Evolutionary conservation across 2,329 filamentous ascomycete species (phyloP).

Genomic region (Colletotrichum musicola): DNA sequence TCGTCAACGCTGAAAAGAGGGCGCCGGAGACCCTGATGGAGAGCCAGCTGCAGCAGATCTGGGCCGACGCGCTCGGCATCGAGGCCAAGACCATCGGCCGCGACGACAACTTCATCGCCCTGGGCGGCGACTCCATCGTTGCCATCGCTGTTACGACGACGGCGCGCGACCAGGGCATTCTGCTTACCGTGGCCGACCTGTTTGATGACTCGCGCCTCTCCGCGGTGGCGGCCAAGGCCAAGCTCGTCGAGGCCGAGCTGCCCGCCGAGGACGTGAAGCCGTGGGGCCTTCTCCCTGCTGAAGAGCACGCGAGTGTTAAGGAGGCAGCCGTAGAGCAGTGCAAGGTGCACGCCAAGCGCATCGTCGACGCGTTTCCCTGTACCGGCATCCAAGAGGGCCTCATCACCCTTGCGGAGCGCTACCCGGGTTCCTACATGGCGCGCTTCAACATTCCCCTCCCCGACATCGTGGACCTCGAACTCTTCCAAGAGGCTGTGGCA

Average conservation of each 20-base stretch:
- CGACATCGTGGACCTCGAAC: neutral
- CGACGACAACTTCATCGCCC: conserved; percentile 61
- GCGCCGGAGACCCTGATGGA: conserved; percentile 20
- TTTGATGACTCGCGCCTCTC: neutral
- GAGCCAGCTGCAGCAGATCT: conserved; percentile 45
- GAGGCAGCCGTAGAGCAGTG: neutral
- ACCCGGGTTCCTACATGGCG: conserved; percentile 44
- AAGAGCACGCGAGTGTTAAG: too few relatives aligned
- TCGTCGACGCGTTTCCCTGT: conserved; percentile 54
- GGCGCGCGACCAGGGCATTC: neutral
- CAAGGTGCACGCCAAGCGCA: conserved; percentile 26
- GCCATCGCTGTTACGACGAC: conserved; percentile 59
- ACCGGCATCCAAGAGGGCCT: conserved; percentile 56
- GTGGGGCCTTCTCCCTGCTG: neutral
- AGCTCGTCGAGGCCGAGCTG: neutral
- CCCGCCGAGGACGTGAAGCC: neutral
- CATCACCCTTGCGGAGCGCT: conserved; percentile 50
- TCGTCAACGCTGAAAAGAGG: neutral
- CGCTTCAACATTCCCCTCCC: neutral
- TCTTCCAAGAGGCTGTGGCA: neutral
- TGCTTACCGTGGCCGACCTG: neutral
- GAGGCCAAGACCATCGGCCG: conserved; percentile 46
- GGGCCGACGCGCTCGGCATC: conserved; percentile 51
- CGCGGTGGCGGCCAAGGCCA: neutral
- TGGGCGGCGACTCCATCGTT: conserved; percentile 62